Base-by-base conservation (phyloP, 148 eudicot genomes). In the Nepenthes mirabilis region DNA sequence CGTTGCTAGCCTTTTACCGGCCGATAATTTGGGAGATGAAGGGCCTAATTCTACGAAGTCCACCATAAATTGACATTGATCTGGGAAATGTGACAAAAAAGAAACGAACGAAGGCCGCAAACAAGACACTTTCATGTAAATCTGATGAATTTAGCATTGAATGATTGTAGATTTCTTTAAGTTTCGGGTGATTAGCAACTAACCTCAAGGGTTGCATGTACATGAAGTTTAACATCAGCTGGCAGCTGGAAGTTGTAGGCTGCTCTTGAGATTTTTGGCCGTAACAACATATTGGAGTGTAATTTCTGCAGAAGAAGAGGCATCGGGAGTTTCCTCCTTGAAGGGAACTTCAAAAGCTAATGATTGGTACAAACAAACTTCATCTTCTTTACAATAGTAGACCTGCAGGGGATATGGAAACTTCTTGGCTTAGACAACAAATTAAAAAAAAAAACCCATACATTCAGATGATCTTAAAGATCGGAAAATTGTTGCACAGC, bases 351-450 rank as follows among this genome's bases (percentile, higher is more conserved):
- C 90, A 68, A 91, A 88, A 60, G 78, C 88, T 60, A 91, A 72
- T 35, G 96, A 79, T 56, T 91, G 90, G 59, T 88, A 91, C 60
- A 91, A 73, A 67, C 98, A 88, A 45, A 91, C 87, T 67, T 91
- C 97, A 50, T 91, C 94, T 75, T 88, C 98, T 62, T 91, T 88
- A 13, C 98, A 91, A 63, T 88, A 91, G 76, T 91, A 91, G 52
- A 91, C 94, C 98, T 91, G 85, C 36, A 72, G 23, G 65, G 55
- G 47, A 10, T n/a, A n/a, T 11, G 3, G 11, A 49, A 49, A 2
- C 11, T 49, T n/a, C 12, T 49, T 1, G 13, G 52, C 11, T 49
- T 49, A 49, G 14, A 11, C 52, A 49, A 5, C 13, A 5, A 2
- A 49, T 49, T 6, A 49, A 49, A 12, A 12, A 45, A 49, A 11